Evolutionary conservation across 805 yeast species (phyloP).

Genomic region (Candida ortonii): DNA sequence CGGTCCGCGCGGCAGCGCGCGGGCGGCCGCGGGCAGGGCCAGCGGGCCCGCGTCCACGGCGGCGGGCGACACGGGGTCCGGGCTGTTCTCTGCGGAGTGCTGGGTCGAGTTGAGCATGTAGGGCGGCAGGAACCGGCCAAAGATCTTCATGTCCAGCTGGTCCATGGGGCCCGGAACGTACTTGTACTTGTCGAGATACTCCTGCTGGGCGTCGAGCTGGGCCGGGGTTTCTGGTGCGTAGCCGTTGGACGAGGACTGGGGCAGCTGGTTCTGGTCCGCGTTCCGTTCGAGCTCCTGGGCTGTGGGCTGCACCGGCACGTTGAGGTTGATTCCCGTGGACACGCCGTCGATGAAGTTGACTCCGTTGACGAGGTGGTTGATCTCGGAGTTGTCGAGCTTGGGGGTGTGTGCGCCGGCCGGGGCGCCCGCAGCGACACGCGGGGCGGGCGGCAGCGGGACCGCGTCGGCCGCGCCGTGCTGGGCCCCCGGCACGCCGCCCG

Average conservation of each 20-base stretch:
- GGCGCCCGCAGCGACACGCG: background rate
- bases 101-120: conserved; percentile 57
- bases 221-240: background rate
- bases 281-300: conserved; percentile 3
- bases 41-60: conserved; percentile 1
- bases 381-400: conserved; percentile 20
- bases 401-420: conserved; percentile 4
- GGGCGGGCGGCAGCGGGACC: conserved; percentile 14
- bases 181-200: conserved; percentile 20
- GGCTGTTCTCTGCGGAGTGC: conserved; percentile 13
- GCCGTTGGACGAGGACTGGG: background rate
- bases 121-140: conserved; percentile 82
- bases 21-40: conserved; percentile 2
- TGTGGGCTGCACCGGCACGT: conserved; percentile 16
- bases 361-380: conserved; percentile 28
- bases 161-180: conserved; percentile 85
- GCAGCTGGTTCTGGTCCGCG: conserved; percentile 6
- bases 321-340: conserved; percentile 32
- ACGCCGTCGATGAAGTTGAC: conserved; percentile 36
- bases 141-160: conserved; percentile 77
- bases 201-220: conserved; percentile 8
- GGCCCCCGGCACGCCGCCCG: conserved; percentile 10
- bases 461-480: conserved; percentile 6
- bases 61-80: conserved; percentile 11
- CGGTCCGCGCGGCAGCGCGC: conserved; percentile 4